Base-by-base conservation (phyloP, 225 moss, liverwort and hornwort species). In the Lunularia cruciata region DNA sequence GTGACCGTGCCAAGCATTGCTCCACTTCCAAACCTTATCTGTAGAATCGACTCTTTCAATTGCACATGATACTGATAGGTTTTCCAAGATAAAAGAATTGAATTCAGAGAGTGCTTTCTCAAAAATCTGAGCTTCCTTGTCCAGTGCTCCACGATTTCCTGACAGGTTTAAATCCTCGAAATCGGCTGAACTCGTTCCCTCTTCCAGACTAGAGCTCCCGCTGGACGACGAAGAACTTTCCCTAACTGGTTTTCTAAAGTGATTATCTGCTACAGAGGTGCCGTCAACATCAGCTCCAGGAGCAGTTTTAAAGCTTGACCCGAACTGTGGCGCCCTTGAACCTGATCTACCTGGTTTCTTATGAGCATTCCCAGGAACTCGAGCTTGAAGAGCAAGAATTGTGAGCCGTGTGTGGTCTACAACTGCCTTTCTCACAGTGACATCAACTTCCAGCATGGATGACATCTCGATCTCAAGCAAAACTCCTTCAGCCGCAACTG, bases 21-120 rank as follows among this genome's bases (percentile, higher is more conserved):
- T 90, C 96, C 96, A 98, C 67, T 98, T 91, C 96, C 92, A 89
- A 62, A 88, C 83, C 67, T 86, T 89, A 43, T 81, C 70, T 51
- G 83, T 73, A 5, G 46, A 22, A 31, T 69, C 78, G 49, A 86
- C 87, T 75, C 85, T 98, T 74, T 89, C 86, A 78, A 91, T 49
- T 18, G 75, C 71, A 62, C 69, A 83, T 51, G 80, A 76, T 47
- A 90, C 48, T 36, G 82, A 86, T 30, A 98, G 70, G 66, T 73
- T 83, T 72, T 98, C 92, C 75, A 98, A 69, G 73, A 98, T 91
- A 53, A 84, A 92, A 20, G 90, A 87, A 67, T 85, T 86, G 28
- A 77, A 86, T 42, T 88, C 85, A 57, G 83, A 83, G 58, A 91
- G 64, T 75, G 94, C 78, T 59, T 83, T 78, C 60, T 85, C 81